Evolutionary conservation across 164 flowering plant genomes (phyloP), one percentile per base, ranked within the genome.

Genomic region (Berberis thunbergii): DNA sequence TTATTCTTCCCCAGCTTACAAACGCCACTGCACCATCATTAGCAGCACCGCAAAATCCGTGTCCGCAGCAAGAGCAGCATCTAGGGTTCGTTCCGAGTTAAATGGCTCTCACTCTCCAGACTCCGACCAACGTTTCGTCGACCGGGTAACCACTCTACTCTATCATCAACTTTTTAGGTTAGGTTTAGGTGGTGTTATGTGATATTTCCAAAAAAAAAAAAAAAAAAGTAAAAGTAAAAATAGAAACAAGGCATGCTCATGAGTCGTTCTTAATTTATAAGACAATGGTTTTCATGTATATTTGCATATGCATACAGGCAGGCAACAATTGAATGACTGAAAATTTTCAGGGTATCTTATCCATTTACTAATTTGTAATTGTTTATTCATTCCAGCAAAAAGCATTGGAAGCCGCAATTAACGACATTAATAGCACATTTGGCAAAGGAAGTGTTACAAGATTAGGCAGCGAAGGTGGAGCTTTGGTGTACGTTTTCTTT

Each of bases 401-500:
- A 72, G 99, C 97, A n/a, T 54, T 91, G 75, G 96, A 94, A 59
- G 96, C 96, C 63, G 99, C 97, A 26, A 94, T 94, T 95, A 83
- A 83, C 70, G 99, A 91, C 75, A 94, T 94, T 72, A 94, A 94
- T 57, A 85, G 63, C 67, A 87, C 99, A 12, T 94, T 91, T 78
- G 99, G 99, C 41, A 94, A 88, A 74, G 99, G 99, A 75, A 94
- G 97, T 66, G 97, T 94, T 54, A 94, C 97, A 44, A 86, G 99
- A 80, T 77, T 94, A 70, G 99, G 99, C 62, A 94, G 99, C 81
- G 91, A 91, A 57, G 99, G 99, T 64, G 99, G 97, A 72, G 97
- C 99, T 65, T 74, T 91, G 9, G 99, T 94, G 99, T 94, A 83
- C 43, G 95, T 67, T 58, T 10, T 64, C 65, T 62, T 65, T 43